Base-by-base conservation (phyloP, 495 filamentous ascomycete genomes). In the Podospora anserina region DNA sequence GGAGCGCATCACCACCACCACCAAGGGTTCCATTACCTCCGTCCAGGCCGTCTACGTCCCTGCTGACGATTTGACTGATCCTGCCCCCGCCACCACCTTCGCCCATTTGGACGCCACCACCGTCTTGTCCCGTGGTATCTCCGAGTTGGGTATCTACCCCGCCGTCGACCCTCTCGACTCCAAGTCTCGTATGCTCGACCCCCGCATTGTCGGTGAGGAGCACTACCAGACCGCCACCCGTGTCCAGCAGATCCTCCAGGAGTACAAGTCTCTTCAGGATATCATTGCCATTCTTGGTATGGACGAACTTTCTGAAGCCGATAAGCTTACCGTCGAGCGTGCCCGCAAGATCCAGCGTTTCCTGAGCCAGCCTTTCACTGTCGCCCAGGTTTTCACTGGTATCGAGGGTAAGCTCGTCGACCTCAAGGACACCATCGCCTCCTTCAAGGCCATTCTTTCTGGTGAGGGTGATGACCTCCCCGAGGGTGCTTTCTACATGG, bases 201-300 rank as follows among this genome's bases (percentile, higher is more conserved):
- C 95, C 81, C 93, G 94, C 89, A 88, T 99, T 76, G 92, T 99
- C 77, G 95, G 95, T 81, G 85, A 98, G 70, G 95, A 98, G 69
- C 95, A 99, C 88, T 99, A 99, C 89, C 79, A 92, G 56, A 95
- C 90, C 75, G 95, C 95, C 83, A 91, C 90, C 80, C 88, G 88
- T 73, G 95, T 99, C 79, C 95, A 99, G 87, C 91, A 94, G 86
- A 98, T 97, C 86, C 88, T 99, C 81, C 95, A 99, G 85, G 96
- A 97, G 88, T 99, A 99, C 91, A 99, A 98, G 91, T 97, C 94
- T 67, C 91, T 99, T 70, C 95, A 99, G 83, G 95, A 99, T 88
- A 99, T 99, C 88, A 99, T 99, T 88, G 95, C 95, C 84, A 99
- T 99, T 91, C 82, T 98, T 79, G 95, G 95, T 89, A 97, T 98